Percentiles rank a stretch among this genome's conserved stretches.
Evolutionary conservation across 2,329 filamentous ascomycete species (phyloP).

Genomic region (Penicillium sp.): DNA sequence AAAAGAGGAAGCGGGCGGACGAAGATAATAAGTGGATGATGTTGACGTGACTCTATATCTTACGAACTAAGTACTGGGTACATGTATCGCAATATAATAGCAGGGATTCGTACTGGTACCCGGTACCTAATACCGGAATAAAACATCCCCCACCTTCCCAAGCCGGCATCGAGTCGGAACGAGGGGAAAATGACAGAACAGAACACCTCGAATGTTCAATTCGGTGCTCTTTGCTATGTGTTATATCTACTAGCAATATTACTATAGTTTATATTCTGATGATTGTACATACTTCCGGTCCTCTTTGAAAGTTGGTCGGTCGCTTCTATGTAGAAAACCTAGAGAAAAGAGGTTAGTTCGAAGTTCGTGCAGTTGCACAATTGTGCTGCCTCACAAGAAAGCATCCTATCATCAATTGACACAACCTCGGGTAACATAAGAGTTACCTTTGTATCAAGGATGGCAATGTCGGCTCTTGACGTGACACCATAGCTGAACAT

Average conservation of each 20-base stretch:
- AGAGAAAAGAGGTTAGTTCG: not conserved
- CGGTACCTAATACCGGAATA: not conserved
- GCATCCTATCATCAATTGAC: not conserved
- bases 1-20: conserved; percentile 18
- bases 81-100: not conserved
- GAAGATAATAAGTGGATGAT: conserved; percentile 27
- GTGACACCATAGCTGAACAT: not conserved
- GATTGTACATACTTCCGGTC: not conserved
- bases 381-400: not conserved
- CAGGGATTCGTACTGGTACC: not conserved
- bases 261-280: not conserved
- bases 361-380: not conserved
- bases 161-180: conserved; percentile 20
- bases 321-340: too few relatives aligned
- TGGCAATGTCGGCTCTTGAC: not conserved
- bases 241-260: not conserved
- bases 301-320: too few relatives aligned
- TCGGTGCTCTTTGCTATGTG: not conserved
- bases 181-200: conserved; percentile 29
- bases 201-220: not conserved
- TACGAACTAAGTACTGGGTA: conserved; percentile 12
- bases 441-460: not conserved
- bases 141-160: conserved; percentile 28
- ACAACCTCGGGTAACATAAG: conserved; percentile 1
- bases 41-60: conserved; percentile 25